Base-by-base conservation (phyloP, 1,139 yeast species). In the Taphrina betulina region DNA sequence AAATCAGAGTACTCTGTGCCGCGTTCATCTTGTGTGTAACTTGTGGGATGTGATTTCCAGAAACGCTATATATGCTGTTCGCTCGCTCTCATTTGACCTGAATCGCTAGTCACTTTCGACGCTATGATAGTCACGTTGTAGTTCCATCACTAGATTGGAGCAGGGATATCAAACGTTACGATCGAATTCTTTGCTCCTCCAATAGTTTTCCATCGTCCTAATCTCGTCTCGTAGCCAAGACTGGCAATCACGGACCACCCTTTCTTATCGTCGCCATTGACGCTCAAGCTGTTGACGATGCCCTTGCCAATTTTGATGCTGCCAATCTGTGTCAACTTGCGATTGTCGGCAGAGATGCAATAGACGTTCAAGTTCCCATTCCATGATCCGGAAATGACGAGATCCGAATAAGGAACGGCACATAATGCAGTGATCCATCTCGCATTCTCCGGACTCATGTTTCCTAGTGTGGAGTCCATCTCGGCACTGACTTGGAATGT, bases 311-410 rank as follows among this genome's bases (percentile, higher is more conserved):
- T 22, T 28, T 14, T 14, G 23, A 52, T n/a, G 7, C 34, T 53
- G 23, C 60, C 59, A 8, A 61, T 33, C 31, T 40, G 53, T 34
- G 60, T 60, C 28, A 63, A 38, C 3, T 58, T 42, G 10, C 53
- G 44, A 65, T 83, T 69, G 57, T 80, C 83, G 51, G 78, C 82
- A 55, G 78, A 79, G 33, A 92, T 68, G 65, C 79, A 80, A 97
- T 97, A 92, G 45, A 88, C 75, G 60, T 78, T 80, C 57, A 87
- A 69, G 4, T 73, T 69, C 2, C 97, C 97, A 66, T 80, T 79
- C 82, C 87, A 85, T 2, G 97, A 89, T 0, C 98, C 98, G 22
- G 89, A 81, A 54, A 92, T 72, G 66, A 92, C 87, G 5, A 88
- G 70, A 67, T 94, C 90, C 23, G 92, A 78, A 67, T 79, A 90